Conservation (phyloP, 2,329 filamentous ascomycete genomes). For the Ophiostoma novo-ulmi region DNA sequence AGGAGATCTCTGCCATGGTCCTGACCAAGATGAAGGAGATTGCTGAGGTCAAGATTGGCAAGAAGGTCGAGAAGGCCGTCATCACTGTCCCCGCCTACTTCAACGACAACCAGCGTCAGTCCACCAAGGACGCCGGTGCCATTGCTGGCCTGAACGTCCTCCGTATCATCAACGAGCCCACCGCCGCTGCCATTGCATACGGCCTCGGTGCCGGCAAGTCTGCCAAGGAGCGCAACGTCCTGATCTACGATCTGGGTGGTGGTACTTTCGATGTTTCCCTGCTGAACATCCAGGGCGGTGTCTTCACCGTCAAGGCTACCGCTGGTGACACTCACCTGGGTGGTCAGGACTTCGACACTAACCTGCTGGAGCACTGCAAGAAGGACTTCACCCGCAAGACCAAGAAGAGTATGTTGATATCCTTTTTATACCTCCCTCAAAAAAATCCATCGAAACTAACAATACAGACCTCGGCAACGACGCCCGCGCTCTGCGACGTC, state of each 20-base stretch:
- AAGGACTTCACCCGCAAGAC: constrained; percentile 58
- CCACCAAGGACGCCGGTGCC: constrained; percentile 98
- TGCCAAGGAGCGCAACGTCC: constrained; percentile 95
- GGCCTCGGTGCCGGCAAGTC: constrained; percentile 93
- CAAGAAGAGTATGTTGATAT: constrained; percentile 24
- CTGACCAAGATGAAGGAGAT: constrained; percentile 99
- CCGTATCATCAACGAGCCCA: constrained; percentile 99
- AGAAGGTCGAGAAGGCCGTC: constrained; percentile 98
- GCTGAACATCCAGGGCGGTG: constrained; percentile 96
- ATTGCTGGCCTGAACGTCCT: constrained; percentile 97
- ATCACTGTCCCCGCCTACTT: constrained; percentile 99
- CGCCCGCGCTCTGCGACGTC: constrained; percentile 86
- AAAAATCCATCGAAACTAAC: not conserved
- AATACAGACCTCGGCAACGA: constrained; percentile 59
- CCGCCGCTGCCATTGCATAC: constrained; percentile 95
- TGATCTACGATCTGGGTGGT: constrained; percentile 99
- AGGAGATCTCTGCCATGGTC: constrained; percentile 99
- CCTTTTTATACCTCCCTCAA: not conserved
- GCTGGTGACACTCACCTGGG: constrained; percentile 96
- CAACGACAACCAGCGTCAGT: constrained; percentile 99
- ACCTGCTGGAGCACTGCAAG: constrained; percentile 93
- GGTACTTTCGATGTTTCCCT: constrained; percentile 98
- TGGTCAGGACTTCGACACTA: constrained; percentile 94
- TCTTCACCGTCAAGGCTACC: constrained; percentile 98
- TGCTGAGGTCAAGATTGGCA: constrained; percentile 95